phyloP scores from a whole-genome alignment of 129 eudicot species.

The Chrysanthemum makinoi region DNA sequence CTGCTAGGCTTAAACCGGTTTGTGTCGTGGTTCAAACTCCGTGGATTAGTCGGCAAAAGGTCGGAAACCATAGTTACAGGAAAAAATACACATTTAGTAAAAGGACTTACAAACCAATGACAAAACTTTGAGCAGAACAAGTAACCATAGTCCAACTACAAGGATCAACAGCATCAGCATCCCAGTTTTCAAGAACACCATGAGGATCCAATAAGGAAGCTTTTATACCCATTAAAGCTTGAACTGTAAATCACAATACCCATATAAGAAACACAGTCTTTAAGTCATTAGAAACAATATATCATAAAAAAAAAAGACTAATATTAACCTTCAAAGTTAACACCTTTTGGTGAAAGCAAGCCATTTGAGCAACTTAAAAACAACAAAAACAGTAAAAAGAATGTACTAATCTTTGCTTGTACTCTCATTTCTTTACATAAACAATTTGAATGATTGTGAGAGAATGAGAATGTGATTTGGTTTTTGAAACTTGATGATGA shows the following conservation, averaged over 20 bases:
- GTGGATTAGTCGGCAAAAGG: too few relatives aligned
- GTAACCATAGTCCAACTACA: conserved; percentile 98
- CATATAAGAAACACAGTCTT: conserved; percentile 17
- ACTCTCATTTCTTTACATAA: conserved; percentile 47
- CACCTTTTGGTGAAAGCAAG: conserved; percentile 90
- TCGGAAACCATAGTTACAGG: too few relatives aligned
- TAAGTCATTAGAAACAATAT: background rate
- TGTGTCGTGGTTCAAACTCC: too few relatives aligned
- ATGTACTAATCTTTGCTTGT: conserved; percentile 25
- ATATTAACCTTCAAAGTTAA: conserved; percentile 85
- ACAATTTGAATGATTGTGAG: conserved; percentile 18
- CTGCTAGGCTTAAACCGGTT: too few relatives aligned
- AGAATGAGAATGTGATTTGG: conserved; percentile 7
- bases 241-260: conserved; percentile 56
- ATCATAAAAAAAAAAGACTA: background rate
- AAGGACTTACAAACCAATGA: conserved; percentile 80
- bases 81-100: background rate
- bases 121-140: conserved; percentile 75
- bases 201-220: conserved; percentile 77
- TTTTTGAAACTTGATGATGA: conserved; percentile 31
- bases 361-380: conserved; percentile 40
- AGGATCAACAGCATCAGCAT: conserved; percentile 91
- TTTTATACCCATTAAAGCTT: conserved; percentile 89
- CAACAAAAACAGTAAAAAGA: conserved; percentile 45
- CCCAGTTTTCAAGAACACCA: conserved; percentile 95